phyloP scores from a whole-genome alignment of 441 rosid genomes.

The Manihot esculenta region DNA sequence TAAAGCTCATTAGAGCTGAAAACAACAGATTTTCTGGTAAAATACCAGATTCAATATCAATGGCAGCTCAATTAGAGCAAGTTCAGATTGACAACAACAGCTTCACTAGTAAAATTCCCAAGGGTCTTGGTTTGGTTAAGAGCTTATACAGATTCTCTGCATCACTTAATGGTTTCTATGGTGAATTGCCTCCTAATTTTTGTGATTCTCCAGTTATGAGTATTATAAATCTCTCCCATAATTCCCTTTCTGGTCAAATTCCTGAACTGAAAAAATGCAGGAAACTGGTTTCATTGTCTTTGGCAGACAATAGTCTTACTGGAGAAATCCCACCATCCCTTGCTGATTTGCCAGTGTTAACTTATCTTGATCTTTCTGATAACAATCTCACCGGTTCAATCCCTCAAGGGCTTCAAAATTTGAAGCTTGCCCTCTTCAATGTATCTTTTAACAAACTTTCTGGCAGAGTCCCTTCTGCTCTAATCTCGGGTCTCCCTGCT shows the following conservation, averaged over 20 bases:
- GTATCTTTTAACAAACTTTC: constrained; percentile 68
- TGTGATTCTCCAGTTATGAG: constrained; percentile 53
- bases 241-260: constrained; percentile 59
- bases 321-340: constrained; percentile 67
- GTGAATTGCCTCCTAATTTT: constrained; percentile 54
- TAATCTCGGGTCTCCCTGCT: constrained; percentile 57
- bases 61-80: constrained; percentile 63
- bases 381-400: constrained; percentile 71
- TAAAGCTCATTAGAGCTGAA: constrained; percentile 55
- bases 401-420: constrained; percentile 55
- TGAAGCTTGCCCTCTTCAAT: constrained; percentile 57
- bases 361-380: constrained; percentile 63
- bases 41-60: constrained; percentile 54
- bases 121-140: constrained; percentile 51
- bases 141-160: constrained; percentile 57
- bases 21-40: constrained; percentile 64
- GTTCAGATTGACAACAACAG: constrained; percentile 73
- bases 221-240: constrained; percentile 49
- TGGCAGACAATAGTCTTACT: constrained; percentile 57
- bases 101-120: constrained; percentile 68
- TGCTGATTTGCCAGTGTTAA: constrained; percentile 54
- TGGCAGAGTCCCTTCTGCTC: constrained; percentile 74
- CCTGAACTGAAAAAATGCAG: constrained; percentile 67
- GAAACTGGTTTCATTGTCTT: constrained; percentile 44
- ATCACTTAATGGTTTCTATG: constrained; percentile 62